These are phyloP conservation scores for Trichoderma arundinaceum DNA, from an alignment of 2,329 filamentous ascomycete species.

Conservation along the genomic window DNA sequence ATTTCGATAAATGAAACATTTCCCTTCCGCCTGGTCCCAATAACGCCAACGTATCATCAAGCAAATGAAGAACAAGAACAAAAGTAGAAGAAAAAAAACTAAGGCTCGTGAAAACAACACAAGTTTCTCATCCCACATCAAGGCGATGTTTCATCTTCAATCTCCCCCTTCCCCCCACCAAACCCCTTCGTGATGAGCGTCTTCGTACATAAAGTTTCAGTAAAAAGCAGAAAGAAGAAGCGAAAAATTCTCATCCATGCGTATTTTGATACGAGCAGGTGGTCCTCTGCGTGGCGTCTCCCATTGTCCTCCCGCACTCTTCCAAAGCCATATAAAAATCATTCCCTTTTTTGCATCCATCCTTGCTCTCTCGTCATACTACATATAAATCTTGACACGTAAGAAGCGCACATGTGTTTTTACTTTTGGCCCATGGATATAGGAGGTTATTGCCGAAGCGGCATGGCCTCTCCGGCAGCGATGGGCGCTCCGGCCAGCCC, in stretches of 20 bases:
- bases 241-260: not conserved
- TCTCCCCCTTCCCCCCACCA: not conserved
- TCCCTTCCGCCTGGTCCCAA: slow-evolving; percentile 12
- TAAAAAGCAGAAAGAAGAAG: not conserved
- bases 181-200: not conserved
- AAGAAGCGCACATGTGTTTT: not conserved
- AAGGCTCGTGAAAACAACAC: slow-evolving; percentile 19
- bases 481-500: slow-evolving; percentile 9
- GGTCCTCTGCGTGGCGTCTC: not conserved
- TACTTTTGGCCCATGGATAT: not conserved
- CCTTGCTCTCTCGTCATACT: not conserved
- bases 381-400: not conserved
- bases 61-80: not conserved
- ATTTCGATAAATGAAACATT: slow-evolving; percentile 24
- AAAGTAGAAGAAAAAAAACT: not conserved
- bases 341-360: not conserved
- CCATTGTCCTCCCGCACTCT: not conserved
- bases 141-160: not conserved
- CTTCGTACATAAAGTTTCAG: not conserved
- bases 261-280: slow-evolving; percentile 4
- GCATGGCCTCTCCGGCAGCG: slow-evolving; percentile 27
- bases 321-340: not conserved
- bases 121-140: slow-evolving; percentile 16
- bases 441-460: slow-evolving; percentile 19
- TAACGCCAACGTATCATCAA: slow-evolving; percentile 31